phyloP scores from a whole-genome alignment of 805 yeast genomes.

The Saturnispora zaruensis region DNA sequence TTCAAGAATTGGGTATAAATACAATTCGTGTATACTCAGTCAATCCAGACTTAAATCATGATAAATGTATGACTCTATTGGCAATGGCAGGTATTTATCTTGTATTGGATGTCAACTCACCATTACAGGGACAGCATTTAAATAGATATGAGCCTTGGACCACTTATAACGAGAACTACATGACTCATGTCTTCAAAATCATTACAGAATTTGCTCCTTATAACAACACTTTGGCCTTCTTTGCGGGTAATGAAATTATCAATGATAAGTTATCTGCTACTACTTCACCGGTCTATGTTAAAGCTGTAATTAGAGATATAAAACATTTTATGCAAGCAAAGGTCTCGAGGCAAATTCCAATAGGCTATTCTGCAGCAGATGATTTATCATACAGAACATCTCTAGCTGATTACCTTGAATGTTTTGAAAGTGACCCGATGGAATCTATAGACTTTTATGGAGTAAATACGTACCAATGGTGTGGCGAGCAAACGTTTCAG shows the following conservation, averaged over 20 bases:
- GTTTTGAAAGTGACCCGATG: conserved; percentile 62
- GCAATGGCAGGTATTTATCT: conserved; percentile 69
- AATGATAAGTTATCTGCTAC: conserved; percentile 47
- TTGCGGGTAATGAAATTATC: conserved; percentile 78
- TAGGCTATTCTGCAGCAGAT: conserved; percentile 91
- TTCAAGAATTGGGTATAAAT: conserved; percentile 62
- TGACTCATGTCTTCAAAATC: conserved; percentile 75
- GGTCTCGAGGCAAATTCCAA: conserved; percentile 59
- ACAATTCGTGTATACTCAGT: conserved; percentile 71
- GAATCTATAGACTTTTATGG: conserved; percentile 89
- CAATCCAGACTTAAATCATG: conserved; percentile 62
- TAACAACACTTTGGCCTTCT: conserved; percentile 65
- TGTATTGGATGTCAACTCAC: conserved; percentile 64
- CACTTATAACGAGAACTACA: conserved; percentile 37
- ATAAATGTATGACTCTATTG: conserved; percentile 57
- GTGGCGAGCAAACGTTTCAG: conserved; percentile 67
- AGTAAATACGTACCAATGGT: conserved; percentile 93
- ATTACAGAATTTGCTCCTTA: conserved; percentile 56
- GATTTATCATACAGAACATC: conserved; percentile 61
- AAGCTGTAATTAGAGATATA: conserved; percentile 79
- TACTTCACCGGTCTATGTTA: conserved; percentile 62
- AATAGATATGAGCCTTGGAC: conserved; percentile 72
- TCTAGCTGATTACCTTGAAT: conserved; percentile 77
- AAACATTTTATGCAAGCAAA: conserved; percentile 57
- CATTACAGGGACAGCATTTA: conserved; percentile 55